phyloP scores from a whole-genome alignment of 2,329 filamentous ascomycete species.

The Penicillium sp. region DNA sequence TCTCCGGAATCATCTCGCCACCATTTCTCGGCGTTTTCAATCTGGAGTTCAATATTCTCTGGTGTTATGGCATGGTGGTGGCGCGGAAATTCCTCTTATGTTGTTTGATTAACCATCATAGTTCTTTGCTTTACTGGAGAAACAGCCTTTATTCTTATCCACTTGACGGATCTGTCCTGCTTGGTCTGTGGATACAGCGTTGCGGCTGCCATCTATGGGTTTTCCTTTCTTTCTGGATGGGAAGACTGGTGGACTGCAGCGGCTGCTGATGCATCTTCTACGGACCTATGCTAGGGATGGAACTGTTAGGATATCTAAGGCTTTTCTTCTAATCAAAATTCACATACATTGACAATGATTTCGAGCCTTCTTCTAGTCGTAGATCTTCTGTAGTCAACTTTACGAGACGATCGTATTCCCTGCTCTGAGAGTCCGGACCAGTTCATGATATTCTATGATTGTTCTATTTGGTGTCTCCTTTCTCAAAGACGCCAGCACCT shows the following conservation, averaged over 20 bases:
- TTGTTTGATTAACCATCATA: not conserved
- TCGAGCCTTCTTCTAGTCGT: not conserved
- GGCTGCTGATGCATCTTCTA: not conserved
- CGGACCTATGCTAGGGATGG: not conserved
- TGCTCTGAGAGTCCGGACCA: not conserved
- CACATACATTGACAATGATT: not conserved
- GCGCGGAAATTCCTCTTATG: not conserved
- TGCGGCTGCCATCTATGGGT: not conserved
- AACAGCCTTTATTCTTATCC: not conserved
- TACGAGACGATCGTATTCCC: not conserved
- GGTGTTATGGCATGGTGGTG: constrained; percentile 23
- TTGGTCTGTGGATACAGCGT: not conserved
- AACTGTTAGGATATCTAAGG: not conserved
- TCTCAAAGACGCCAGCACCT: constrained; percentile 28
- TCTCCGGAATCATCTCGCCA: not conserved
- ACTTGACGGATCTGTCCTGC: not conserved
- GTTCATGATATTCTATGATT: not conserved
- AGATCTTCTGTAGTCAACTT: not conserved
- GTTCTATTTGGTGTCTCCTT: not conserved
- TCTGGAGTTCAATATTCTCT: constrained; percentile 14
- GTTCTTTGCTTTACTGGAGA: not conserved
- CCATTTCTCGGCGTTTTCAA: constrained; percentile 19
- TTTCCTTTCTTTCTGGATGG: not conserved
- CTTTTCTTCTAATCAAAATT: not conserved
- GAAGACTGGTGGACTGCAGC: not conserved